Base-by-base conservation (phyloP, 2,329 filamentous ascomycete species). In the Trichoderma semiorbis region DNA sequence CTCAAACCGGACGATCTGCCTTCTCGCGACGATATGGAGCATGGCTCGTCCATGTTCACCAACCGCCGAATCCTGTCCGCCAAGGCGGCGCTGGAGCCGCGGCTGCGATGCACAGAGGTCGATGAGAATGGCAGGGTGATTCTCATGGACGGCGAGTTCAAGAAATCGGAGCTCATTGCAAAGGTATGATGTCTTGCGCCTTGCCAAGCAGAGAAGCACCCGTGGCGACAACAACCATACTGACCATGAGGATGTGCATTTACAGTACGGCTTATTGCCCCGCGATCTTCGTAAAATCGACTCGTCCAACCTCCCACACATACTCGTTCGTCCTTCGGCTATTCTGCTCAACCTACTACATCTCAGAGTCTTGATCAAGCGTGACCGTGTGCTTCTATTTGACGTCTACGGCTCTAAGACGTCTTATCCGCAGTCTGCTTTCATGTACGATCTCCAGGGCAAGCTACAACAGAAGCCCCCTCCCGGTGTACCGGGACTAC, bases 241-340 rank as follows among this genome's bases (percentile, higher is more conserved):
- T 69, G 28, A 63, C 24, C 8, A 26, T 57, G 12, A 34, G 21
- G 72, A 66, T 28, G 74, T 74, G 36, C 66, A 68, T 68, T 39
- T 57, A 72, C 75, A 95, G 93, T 98, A 97, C 80, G 95, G 95
- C 55, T 88, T 98, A 30, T 88, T 98, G 63, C 95, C 96, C 70
- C 95, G 96, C 73, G 96, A 99, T 84, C 86, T 99, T 71, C 93
- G 96, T 77, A 99, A 99, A 83, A 98, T 99, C 78, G 96, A 99
- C 81, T 98, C 95, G 16, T 97, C 94, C 72, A 93, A 97, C 73
- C 89, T 99, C 26, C 96, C 96, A 10, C 95, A 98, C 78, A 98
- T 99, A 71, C 91, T 98, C 75, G 91, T 99, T 74, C 94, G 96
- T 39, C 94, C 94, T 7, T 95, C 93, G 8, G 94, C 95, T 5